Conservation (phyloP, 2,329 filamentous ascomycete genomes). For the Cladosporium oxysporum region DNA sequence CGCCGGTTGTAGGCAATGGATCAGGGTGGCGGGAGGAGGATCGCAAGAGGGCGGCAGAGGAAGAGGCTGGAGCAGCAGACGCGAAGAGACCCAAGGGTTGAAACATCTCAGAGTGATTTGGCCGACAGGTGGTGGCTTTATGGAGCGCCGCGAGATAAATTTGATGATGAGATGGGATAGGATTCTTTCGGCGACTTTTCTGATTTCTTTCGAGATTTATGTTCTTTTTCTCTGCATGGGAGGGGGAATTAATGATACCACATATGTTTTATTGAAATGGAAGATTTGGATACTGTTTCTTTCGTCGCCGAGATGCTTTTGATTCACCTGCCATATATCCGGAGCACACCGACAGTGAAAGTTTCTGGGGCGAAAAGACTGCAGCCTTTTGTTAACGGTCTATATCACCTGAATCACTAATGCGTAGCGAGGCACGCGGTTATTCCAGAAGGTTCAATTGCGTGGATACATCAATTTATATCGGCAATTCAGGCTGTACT, state of each 20-base stretch:
- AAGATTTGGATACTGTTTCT: background rate
- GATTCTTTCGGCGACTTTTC: background rate
- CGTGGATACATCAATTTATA: background rate
- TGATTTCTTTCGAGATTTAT: background rate
- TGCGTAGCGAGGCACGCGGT: background rate
- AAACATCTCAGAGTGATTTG: background rate
- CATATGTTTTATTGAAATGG: constrained; percentile 8
- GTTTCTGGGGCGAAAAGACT: background rate
- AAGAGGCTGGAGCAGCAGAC: constrained; percentile 23
- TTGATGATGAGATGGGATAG: background rate
- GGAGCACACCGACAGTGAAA: too few species aligned
- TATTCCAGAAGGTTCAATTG: background rate
- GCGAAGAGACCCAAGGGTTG: constrained; percentile 23
- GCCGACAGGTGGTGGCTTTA: background rate
- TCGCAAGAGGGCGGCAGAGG: constrained; percentile 36
- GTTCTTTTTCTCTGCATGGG: background rate
- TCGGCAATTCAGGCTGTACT: background rate
- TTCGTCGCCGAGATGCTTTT: background rate
- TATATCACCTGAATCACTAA: background rate
- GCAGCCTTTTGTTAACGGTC: background rate
- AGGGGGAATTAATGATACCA: constrained; percentile 1
- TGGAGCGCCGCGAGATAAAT: background rate
- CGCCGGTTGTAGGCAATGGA: constrained; percentile 59
- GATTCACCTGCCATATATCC: too few species aligned
- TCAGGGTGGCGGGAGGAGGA: constrained; percentile 48